phyloP scores from a whole-genome alignment of 306 rosid genomes.

The cucumber (Cucumis sativus) region DNA sequence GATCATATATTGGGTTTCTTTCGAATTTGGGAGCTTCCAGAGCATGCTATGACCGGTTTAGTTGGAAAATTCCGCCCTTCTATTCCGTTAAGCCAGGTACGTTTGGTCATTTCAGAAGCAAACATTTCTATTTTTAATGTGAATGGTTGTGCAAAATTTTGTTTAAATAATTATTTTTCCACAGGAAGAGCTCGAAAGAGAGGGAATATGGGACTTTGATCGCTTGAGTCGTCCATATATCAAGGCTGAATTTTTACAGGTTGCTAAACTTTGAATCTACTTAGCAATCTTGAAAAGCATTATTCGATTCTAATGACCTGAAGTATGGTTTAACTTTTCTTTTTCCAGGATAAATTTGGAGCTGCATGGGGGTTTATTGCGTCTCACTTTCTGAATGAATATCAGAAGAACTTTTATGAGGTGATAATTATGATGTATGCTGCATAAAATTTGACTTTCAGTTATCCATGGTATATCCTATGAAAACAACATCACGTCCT shows the following conservation, averaged over 20 bases:
- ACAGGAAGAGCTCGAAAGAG: slow-evolving; percentile 92
- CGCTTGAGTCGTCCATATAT: slow-evolving; percentile 79
- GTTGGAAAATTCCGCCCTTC: slow-evolving; percentile 96
- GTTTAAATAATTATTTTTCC: background rate
- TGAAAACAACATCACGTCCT: background rate
- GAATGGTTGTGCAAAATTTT: background rate
- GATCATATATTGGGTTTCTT: slow-evolving; percentile 97
- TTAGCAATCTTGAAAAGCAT: background rate
- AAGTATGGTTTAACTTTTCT: background rate
- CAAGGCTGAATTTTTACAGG: slow-evolving; percentile 61
- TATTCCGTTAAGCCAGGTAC: slow-evolving; percentile 85
- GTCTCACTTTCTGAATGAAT: slow-evolving; percentile 61
- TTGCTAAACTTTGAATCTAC: slow-evolving; percentile 9
- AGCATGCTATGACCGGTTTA: slow-evolving; percentile 76
- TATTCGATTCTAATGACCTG: background rate
- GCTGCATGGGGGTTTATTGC: slow-evolving; percentile 68
- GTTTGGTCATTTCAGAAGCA: background rate
- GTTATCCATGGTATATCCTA: background rate
- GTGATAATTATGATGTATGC: slow-evolving; percentile 23
- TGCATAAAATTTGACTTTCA: background rate
- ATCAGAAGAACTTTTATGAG: slow-evolving; percentile 52
- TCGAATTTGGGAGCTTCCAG: slow-evolving; percentile 97
- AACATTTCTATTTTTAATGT: background rate
- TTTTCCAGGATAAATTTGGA: slow-evolving; percentile 72
- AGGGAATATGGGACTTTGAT: slow-evolving; percentile 94